Evolutionary conservation across 2,329 filamentous ascomycete genomes (phyloP).

Genomic region (Trichophaea hybrida): DNA sequence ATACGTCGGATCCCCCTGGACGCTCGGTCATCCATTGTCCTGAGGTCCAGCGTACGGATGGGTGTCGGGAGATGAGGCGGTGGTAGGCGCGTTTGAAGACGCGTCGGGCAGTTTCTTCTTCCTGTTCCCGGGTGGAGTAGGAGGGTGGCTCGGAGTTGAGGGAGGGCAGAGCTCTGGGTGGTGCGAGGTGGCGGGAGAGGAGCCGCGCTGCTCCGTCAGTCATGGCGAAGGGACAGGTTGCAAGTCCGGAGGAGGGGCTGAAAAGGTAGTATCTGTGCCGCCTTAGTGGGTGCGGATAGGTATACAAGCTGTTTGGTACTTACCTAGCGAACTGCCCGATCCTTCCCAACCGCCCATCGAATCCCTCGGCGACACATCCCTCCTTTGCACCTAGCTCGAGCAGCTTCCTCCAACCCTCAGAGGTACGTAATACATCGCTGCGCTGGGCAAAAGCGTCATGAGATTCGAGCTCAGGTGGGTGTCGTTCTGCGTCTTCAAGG

Average conservation of each 20-base stretch:
- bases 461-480: constrained; percentile 46
- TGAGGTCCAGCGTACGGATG: constrained; percentile 47
- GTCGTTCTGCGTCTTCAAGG: constrained; percentile 50
- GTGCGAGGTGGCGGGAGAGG: constrained; percentile 20
- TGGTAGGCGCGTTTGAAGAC: constrained; percentile 42
- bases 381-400: constrained; percentile 45
- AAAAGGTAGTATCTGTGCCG: constrained; percentile 40
- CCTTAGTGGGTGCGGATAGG: constrained; percentile 19
- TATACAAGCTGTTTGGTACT: background rate
- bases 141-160: constrained; percentile 4
- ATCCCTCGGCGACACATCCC: constrained; percentile 46
- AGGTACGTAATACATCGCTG: constrained; percentile 45
- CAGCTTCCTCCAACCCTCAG: constrained; percentile 51
- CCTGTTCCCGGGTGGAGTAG: constrained; percentile 8
- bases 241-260: constrained; percentile 44
- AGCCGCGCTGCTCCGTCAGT: constrained; percentile 46
- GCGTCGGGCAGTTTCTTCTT: constrained; percentile 15
- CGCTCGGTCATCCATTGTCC: constrained; percentile 70
- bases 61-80: constrained; percentile 41
- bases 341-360: constrained; percentile 39
- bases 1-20: constrained; percentile 54
- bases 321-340: constrained; percentile 45
- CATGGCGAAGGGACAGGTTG: constrained; percentile 54
- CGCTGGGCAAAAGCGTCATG: constrained; percentile 46
- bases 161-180: background rate